Percentiles rank a stretch among this genome's conserved stretches.
phyloP scores from a whole-genome alignment of 768 basidiomycete genomes.

The Strobilomyces dryophilus region DNA sequence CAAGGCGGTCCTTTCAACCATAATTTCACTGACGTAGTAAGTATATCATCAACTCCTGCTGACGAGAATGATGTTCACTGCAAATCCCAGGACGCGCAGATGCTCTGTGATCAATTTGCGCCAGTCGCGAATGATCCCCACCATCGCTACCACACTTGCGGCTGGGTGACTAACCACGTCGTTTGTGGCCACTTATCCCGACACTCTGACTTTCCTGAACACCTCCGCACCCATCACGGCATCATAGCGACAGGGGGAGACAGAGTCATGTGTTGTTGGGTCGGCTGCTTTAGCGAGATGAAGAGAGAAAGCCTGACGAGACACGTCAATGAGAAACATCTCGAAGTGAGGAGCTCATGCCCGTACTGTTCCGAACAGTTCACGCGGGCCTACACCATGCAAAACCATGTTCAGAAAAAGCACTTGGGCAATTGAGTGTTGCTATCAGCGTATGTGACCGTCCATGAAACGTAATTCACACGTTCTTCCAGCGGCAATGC shows the following conservation, averaged over 20 bases:
- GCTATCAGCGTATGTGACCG: not conserved
- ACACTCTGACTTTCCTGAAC: conserved; percentile 13
- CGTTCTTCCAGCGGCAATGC: not conserved
- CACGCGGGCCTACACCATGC: conserved; percentile 24
- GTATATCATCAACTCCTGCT: not conserved
- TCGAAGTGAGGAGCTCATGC: conserved; percentile 15
- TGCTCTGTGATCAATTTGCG: not conserved
- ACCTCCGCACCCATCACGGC: conserved; percentile 20
- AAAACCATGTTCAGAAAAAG: conserved; percentile 10
- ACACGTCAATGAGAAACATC: conserved; percentile 25
- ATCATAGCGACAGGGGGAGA: conserved; percentile 15
- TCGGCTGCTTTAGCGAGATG: too few species aligned
- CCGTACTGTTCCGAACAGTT: conserved; percentile 19
- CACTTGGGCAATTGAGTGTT: conserved; percentile 7
- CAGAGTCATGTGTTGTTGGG: conserved; percentile 2
- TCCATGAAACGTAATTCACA: not conserved
- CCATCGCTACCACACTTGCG: not conserved
- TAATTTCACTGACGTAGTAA: not conserved
- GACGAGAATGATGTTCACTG: not conserved
- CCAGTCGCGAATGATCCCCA: not conserved
- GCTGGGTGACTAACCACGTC: not conserved
- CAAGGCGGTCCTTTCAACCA: not conserved
- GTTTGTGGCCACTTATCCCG: conserved; percentile 7
- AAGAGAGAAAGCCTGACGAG: conserved; percentile 1
- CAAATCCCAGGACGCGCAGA: not conserved